Evolutionary conservation across 345 rosid genomes (phyloP).

Genomic region (Streptanthus diversifolius): DNA sequence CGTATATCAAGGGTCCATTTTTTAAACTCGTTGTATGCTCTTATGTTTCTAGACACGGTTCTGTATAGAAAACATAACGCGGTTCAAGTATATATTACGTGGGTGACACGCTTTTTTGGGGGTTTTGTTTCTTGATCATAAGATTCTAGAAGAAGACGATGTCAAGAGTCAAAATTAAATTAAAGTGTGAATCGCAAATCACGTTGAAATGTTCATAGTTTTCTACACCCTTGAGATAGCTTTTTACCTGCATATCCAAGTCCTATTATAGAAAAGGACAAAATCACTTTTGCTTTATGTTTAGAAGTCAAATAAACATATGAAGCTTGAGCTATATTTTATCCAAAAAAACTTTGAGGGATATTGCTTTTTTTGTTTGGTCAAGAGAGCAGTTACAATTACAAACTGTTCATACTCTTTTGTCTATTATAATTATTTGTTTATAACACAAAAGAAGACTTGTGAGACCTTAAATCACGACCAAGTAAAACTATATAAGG

Average conservation of each 20-base stretch:
- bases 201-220: conserved; percentile 24
- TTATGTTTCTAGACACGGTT: not conserved
- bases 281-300: not conserved
- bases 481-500: conserved; percentile 11
- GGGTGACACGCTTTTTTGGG: not conserved
- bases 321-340: too few relatives aligned
- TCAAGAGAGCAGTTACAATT: conserved; percentile 31
- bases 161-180: conserved; percentile 21
- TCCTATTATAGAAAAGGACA: conserved; percentile 4
- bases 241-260: conserved; percentile 28
- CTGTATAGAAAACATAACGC: not conserved
- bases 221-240: not conserved
- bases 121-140: not conserved
- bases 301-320: conserved; percentile 15
- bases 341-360: not conserved
- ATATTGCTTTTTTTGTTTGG: not conserved
- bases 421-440: not conserved
- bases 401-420: conserved; percentile 23
- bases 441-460: conserved; percentile 8
- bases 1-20: not conserved
- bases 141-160: conserved; percentile 20
- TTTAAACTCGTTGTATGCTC: not conserved
- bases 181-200: not conserved
- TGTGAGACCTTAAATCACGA: not conserved
- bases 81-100: not conserved